These are phyloP conservation scores for Kandelia obovata DNA, from an alignment of 345 rosid species.

Conservation along the genomic window DNA sequence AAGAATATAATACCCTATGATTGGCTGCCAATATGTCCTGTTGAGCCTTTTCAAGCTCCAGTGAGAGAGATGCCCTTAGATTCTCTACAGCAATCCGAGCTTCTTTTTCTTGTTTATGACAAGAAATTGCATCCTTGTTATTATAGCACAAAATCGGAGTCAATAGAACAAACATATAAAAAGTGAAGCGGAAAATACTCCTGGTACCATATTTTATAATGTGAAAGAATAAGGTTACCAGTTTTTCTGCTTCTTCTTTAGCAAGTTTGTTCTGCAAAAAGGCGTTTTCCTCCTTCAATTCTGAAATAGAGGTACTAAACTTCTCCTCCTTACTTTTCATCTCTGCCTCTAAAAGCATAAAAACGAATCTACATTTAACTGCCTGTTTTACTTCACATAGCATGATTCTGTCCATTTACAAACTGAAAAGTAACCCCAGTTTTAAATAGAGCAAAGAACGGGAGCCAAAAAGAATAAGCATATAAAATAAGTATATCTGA, in stretches of 20 bases:
- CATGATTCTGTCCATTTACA: neutral
- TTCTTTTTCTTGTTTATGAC: slow-evolving; percentile 57
- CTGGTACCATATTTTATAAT: neutral
- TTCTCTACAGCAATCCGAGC: slow-evolving; percentile 61
- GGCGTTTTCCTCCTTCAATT: slow-evolving; percentile 44
- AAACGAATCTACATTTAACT: slow-evolving; percentile 12
- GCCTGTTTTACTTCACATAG: neutral
- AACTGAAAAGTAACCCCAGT: neutral
- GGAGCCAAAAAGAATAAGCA: too few species aligned
- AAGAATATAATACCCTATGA: slow-evolving; percentile 48
- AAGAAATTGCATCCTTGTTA: slow-evolving; percentile 60
- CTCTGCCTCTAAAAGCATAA: slow-evolving; percentile 47
- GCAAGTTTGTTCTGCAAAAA: slow-evolving; percentile 49
- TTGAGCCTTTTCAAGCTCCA: slow-evolving; percentile 60
- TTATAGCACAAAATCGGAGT: slow-evolving; percentile 12
- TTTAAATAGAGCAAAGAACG: too few species aligned
- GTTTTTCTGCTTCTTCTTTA: slow-evolving; percentile 62
- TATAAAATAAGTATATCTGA: too few species aligned
- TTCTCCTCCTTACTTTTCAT: slow-evolving; percentile 55
- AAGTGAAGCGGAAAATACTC: too few species aligned
- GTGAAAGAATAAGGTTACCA: slow-evolving; percentile 31
- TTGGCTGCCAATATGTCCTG: slow-evolving; percentile 64
- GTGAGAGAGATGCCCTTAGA: slow-evolving; percentile 50
- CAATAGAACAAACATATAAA: neutral
- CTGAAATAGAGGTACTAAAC: slow-evolving; percentile 33